phyloP scores from a whole-genome alignment of 2,329 filamentous ascomycete genomes.

The Purpureocillium takamizusanense region DNA sequence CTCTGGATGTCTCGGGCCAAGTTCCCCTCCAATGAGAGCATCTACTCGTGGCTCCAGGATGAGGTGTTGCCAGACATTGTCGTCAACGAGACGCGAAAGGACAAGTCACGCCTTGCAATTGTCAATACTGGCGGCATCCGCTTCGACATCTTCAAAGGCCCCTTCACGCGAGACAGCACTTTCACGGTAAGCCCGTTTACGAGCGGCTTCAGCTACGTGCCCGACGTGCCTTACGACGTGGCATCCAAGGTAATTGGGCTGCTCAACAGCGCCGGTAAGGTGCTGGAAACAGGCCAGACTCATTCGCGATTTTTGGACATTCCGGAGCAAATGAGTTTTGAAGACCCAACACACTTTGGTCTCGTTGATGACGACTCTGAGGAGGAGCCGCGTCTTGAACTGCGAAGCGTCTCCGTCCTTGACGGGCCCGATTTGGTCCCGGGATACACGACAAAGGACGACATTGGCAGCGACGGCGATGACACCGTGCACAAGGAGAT shows the following conservation, averaged over 20 bases:
- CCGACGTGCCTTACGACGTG: slow-evolving; percentile 69
- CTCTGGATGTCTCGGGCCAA: slow-evolving; percentile 75
- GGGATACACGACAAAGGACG: slow-evolving; percentile 87
- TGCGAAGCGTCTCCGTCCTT: slow-evolving; percentile 20
- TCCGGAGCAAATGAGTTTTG: slow-evolving; percentile 33
- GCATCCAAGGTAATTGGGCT: slow-evolving; percentile 60
- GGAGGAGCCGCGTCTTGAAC: slow-evolving; percentile 20
- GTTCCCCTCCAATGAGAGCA: slow-evolving; percentile 64
- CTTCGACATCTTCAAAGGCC: slow-evolving; percentile 90
- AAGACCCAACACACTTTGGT: slow-evolving; percentile 4
- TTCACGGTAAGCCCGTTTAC: slow-evolving; percentile 84
- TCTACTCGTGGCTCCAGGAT: slow-evolving; percentile 73
- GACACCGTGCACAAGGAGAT: slow-evolving; percentile 77
- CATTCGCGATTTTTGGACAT: slow-evolving; percentile 38
- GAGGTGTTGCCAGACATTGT: slow-evolving; percentile 64
- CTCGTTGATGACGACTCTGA: slow-evolving; percentile 8
- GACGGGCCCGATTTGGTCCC: slow-evolving; percentile 31
- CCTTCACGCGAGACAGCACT: slow-evolving; percentile 80
- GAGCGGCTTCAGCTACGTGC: slow-evolving; percentile 66
- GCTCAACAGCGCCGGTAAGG: slow-evolving; percentile 45
- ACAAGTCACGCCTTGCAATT: slow-evolving; percentile 61
- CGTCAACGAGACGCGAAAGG: slow-evolving; percentile 44
- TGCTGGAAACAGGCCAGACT: slow-evolving; percentile 28
- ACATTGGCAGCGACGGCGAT: slow-evolving; percentile 75
- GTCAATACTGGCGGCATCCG: slow-evolving; percentile 86